Conservation (phyloP, 331 rosid genomes). For the Rhamnella rubrinervis region DNA sequence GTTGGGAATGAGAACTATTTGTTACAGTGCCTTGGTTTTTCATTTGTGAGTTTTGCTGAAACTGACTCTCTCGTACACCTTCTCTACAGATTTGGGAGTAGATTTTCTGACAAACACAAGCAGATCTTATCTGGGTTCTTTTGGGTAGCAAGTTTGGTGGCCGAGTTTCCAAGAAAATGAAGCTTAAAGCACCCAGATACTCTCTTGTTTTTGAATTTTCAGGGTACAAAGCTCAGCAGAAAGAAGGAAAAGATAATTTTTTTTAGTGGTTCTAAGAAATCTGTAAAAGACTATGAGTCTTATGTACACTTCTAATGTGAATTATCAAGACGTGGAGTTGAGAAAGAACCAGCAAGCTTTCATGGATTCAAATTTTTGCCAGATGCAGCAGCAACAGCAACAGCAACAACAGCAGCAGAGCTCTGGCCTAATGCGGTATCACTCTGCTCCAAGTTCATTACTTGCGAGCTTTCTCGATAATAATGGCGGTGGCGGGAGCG, state of each 20-base stretch:
- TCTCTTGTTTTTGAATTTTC: not conserved
- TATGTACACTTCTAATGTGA: slow-evolving; percentile 41
- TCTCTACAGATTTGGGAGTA: slow-evolving; percentile 20
- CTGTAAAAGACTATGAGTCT: slow-evolving; percentile 31
- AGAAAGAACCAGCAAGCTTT: slow-evolving; percentile 47
- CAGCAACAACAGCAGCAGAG: slow-evolving; percentile 43
- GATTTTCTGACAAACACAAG: not conserved
- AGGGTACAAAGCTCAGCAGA: not conserved
- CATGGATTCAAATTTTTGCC: slow-evolving; percentile 41
- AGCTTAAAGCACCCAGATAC: slow-evolving; percentile 3
- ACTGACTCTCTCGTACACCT: not conserved
- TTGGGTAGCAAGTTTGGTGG: not conserved
- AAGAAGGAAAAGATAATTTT: not conserved
- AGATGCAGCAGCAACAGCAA: slow-evolving; percentile 22
- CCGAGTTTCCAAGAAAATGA: not conserved
- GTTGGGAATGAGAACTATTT: not conserved
- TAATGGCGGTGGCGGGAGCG: slow-evolving; percentile 36
- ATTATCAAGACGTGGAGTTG: slow-evolving; percentile 41
- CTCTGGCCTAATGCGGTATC: slow-evolving; percentile 43
- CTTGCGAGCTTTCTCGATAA: slow-evolving; percentile 32
- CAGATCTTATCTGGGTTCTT: slow-evolving; percentile 12
- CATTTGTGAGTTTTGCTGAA: not conserved
- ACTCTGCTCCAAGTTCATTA: slow-evolving; percentile 59
- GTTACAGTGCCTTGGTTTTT: not conserved
- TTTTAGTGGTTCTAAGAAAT: slow-evolving; percentile 21